Base-by-base conservation (phyloP, 495 filamentous ascomycete species). In the Cenococcum geophilum region DNA sequence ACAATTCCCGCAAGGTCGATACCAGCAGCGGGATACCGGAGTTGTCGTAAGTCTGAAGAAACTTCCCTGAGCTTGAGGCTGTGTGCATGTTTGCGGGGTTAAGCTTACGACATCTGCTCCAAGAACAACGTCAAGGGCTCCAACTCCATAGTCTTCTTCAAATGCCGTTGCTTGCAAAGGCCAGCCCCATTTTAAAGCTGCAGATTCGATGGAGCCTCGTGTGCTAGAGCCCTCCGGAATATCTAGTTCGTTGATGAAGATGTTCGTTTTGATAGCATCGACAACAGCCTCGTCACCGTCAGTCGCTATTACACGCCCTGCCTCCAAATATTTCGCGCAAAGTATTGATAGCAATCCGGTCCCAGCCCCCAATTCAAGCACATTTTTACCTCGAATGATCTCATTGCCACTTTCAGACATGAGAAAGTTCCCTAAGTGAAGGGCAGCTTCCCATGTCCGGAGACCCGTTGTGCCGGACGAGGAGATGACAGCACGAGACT, bases 381-480 rank as follows among this genome's bases (percentile, higher is more conserved):
- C 76, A 0, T 74, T 77, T 62, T 86, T 86, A 12, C 76, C 76
- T 37, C 62, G 61, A 11, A 93, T 71, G 14, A 81, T 61, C 11
- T 64, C 58, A 49, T 64, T 66, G 12, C 78, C 82, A 0, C 66
- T 51, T 0, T 69, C 53, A 0, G 67, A 63, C 16, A 77, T 74
- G 11, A 81, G 75, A 35, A 93, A 95, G 21, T 88, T 80, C 0
- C 85, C 89, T 0, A 97, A 79, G 69, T 91, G 87, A n/a, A 97
- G 74, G 0, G 90, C 84, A 4, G 92, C 92, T 75, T 96, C 92
- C 92, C 92, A 97, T 5, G 92, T 97, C 11, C 92, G 83, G 27
- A 90, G 77, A 0, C 92, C 92, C 0, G 92, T 97, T 1, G 89
- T 95, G 4, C 89, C 89, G 5, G 79, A 75, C 0, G 83, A 82